These are phyloP conservation scores for Daldinia vernicosa DNA, from an alignment of 495 filamentous ascomycete species.

Conservation along the genomic window DNA sequence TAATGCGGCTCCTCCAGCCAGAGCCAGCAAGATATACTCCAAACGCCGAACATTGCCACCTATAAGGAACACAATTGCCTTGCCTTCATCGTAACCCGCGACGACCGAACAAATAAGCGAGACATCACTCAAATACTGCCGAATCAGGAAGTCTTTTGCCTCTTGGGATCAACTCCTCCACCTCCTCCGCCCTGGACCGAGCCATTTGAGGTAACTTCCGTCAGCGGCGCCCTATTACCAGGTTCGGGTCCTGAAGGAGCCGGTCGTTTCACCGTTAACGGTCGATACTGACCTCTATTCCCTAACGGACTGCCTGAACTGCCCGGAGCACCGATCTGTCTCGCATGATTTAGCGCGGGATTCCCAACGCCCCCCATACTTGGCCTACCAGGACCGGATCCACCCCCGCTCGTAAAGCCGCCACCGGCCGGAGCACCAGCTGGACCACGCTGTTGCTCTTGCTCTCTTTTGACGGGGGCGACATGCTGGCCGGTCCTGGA, in stretches of 20 bases:
- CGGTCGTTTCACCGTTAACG: conserved; percentile 66
- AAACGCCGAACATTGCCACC: conserved; percentile 35
- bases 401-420: conserved; percentile 32
- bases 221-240: conserved; percentile 46
- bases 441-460: conserved; percentile 26
- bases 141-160: conserved; percentile 51
- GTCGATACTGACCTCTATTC: conserved; percentile 68
- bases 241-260: conserved; percentile 39
- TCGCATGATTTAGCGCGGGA: conserved; percentile 70
- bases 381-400: conserved; percentile 44
- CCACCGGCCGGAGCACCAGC: conserved; percentile 8
- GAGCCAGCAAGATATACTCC: conserved; percentile 27
- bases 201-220: conserved; percentile 52
- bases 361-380: conserved; percentile 65
- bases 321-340: conserved; percentile 78
- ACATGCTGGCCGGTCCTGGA: conserved; percentile 57
- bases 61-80: conserved; percentile 4
- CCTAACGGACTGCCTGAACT: conserved; percentile 63
- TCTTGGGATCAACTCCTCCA: conserved; percentile 51
- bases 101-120: conserved; percentile 2
- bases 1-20: background rate
- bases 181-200: conserved; percentile 21
- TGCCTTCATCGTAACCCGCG: conserved; percentile 15
- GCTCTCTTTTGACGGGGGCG: conserved; percentile 44
- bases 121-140: background rate